These are phyloP conservation scores for Cryphonectria naterciae DNA, from an alignment of 2,329 filamentous ascomycete species.

Conservation along the genomic window DNA sequence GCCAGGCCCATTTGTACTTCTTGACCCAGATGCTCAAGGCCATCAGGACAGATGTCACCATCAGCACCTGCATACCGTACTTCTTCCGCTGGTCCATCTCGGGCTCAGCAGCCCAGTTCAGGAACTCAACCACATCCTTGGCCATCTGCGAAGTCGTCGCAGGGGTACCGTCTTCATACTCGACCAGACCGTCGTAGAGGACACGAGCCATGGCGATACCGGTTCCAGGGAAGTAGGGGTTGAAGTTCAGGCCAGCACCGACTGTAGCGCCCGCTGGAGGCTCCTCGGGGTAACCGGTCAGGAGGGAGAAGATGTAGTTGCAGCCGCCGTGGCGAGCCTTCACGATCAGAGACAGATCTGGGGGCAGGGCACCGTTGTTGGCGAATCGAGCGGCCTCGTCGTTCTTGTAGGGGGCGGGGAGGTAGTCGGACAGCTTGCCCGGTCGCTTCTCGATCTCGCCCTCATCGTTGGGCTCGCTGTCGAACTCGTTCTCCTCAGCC, in stretches of 20 bases:
- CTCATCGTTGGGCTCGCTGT: conserved; percentile 95
- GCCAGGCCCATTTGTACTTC: conserved; percentile 97
- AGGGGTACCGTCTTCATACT: conserved; percentile 96
- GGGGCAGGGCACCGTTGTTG: conserved; percentile 97
- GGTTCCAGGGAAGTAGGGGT: conserved; percentile 99
- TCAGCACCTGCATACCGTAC: conserved; percentile 97
- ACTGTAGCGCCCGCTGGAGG: conserved; percentile 86
- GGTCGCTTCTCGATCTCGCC: conserved; percentile 98
- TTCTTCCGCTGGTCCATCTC: conserved; percentile 99
- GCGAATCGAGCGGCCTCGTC: conserved; percentile 96
- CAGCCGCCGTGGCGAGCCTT: conserved; percentile 98
- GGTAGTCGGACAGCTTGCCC: conserved; percentile 97
- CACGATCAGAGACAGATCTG: conserved; percentile 95
- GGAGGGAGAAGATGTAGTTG: conserved; percentile 96
- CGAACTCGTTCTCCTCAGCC: conserved; percentile 98
- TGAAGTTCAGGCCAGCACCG: conserved; percentile 95
- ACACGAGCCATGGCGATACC: conserved; percentile 99
- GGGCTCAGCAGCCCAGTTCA: conserved; percentile 98
- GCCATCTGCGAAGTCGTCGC: conserved; percentile 98
- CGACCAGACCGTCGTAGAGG: conserved; percentile 93
- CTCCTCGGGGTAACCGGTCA: conserved; percentile 98
- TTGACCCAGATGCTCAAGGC: conserved; percentile 96
- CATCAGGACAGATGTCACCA: conserved; percentile 76
- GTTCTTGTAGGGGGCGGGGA: conserved; percentile 95
- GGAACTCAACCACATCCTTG: conserved; percentile 98